A percentile compares a stretch with the other conserved stretches of the same genome.
Conservation (phyloP, 495 filamentous ascomycete species). For the Parachaetomium inaequale region DNA sequence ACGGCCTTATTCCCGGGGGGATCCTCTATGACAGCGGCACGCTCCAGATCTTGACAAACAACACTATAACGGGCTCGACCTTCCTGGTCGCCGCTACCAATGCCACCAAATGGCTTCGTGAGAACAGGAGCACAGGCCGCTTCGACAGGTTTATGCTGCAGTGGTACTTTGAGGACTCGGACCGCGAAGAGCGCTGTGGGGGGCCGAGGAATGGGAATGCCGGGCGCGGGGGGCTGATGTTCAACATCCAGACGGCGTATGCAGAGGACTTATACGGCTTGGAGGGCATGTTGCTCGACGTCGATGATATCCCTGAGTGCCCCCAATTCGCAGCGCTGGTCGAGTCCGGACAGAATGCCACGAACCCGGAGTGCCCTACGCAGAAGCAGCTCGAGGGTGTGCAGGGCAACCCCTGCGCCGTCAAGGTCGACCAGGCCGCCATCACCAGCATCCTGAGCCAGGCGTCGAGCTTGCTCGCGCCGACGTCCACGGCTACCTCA, state of each 20-base stretch:
- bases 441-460: constrained; percentile 5
- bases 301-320: neutral
- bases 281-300: neutral
- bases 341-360: neutral
- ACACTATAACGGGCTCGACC: neutral
- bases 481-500: neutral
- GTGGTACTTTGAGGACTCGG: neutral
- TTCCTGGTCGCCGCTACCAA: neutral
- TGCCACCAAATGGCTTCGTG: constrained; percentile 1
- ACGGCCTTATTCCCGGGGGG: neutral
- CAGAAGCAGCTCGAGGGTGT: neutral
- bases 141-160: neutral
- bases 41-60: neutral
- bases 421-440: neutral
- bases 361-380: neutral
- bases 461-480: neutral
- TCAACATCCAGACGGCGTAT: neutral
- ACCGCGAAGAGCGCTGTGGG: neutral
- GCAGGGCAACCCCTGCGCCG: neutral
- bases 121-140: neutral
- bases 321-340: neutral
- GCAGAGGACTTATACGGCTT: neutral
- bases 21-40: neutral
- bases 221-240: neutral
- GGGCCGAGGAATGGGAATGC: neutral